Evolutionary conservation across 179 eudicot species (phyloP), one percentile per base, ranked within the genome.

Genomic region (Spinacia oleracea): DNA sequence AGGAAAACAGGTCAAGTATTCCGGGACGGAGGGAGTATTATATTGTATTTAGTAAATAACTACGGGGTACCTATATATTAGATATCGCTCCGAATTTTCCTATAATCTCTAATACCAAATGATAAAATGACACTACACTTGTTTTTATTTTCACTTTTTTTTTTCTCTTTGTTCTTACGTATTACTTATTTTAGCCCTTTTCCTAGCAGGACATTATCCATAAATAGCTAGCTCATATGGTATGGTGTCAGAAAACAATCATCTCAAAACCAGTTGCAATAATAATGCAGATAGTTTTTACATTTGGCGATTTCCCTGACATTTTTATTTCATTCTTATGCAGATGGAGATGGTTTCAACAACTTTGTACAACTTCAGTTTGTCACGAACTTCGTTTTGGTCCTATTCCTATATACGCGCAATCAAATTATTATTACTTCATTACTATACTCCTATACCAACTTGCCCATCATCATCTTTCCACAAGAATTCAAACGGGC

Each of bases 221-320:
- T n/a, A n/a, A n/a, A n/a, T n/a, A n/a, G n/a, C n/a, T 11, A 23
- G 51, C n/a, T 62, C 78, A 62, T 43, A 21, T 45, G 23, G 23
- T 9, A 58, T 25, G 43, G 62, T 77, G 79, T 77, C 79, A 77
- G 79, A 77, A 29, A 27, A 4, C 56, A 65, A 75, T 46, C 42
- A 62, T 10, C 29, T 31, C 23, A 42, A 16, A 75, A 75, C 25
- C 58, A 43, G 78, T 12, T 65, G n/a, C 45, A 38, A 38, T 35
- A 38, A 38, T 35, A 45, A 40, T 65, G 79, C 45, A 77, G 29
- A 65, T 32, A 45, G 79, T 76, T 76, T 63, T 46, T 6, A 46
- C 29, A 9, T 76, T 45, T 46, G 46, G 21, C 21, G 76, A 15
- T 35, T 56, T 11, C 32, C 34, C 65, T n/a, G n/a, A 56, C 34